Base-by-base conservation (phyloP, 2,329 filamentous ascomycete species). In the Fusarium falciforme region DNA sequence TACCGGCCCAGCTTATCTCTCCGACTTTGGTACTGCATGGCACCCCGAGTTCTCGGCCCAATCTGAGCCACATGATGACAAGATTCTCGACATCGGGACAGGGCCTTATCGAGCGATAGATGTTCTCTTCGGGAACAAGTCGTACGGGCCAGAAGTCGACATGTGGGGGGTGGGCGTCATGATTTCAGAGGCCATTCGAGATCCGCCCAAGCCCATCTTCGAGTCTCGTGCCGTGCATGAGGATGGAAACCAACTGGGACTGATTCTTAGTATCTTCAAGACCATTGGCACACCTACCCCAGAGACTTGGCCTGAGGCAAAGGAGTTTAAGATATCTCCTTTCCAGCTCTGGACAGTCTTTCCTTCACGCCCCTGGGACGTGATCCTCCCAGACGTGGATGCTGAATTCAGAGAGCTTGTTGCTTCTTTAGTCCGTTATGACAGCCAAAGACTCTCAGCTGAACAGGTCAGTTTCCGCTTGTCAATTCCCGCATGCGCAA, bases 21-120 rank as follows among this genome's bases (percentile, higher is more conserved):
- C 94, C 38, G 96, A 99, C 82, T 98, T 99, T 84, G 96, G 96
- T 60, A 97, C 96, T 42, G 91, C 95, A 10, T 98, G 95, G 95
- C 91, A 92, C 74, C 89, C 92, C 4, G 82, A 87, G 12, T 77
- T 89, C 67, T 87, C 90, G 6, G 83, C 86, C 25, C 83, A 84
- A 5, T 88, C 89, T 16, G 96, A 99, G 80, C 88, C 92, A 1
- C 86, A 90, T 2, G 81, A 90, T 63, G 78, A 87, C 64, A 98
- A 98, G 83, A 93, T 98, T 61, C 92, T 96, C 9, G 97, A 99
- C 80, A 93, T 99, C 29, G 96, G 96, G 38, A 98, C 96, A 1
- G 96, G 95, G 0, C 90, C 93, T 58, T 99, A 99, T 83, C 91
- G 97, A 22, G 90, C 96, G 0, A 96, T 96, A 0, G 97, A 99